Conservation (phyloP, 2,329 filamentous ascomycete genomes). For the Teratosphaeria viscida region DNA sequence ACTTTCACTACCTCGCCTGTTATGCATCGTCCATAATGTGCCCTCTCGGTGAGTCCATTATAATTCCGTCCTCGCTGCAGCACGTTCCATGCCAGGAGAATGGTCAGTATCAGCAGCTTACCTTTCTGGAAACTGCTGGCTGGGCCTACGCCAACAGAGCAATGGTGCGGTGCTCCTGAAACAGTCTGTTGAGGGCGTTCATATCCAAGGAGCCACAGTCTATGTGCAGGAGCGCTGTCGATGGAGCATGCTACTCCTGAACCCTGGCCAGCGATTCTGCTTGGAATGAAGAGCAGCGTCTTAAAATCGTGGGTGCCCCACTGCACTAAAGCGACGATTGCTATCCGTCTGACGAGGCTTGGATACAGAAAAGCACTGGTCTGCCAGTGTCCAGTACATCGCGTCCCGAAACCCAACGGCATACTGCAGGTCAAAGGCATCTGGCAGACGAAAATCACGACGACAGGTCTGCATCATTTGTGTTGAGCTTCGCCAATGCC, state of each 20-base stretch:
- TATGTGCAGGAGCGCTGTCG: background rate
- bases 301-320: background rate
- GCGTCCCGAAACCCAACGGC: background rate
- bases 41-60: too few relatives aligned
- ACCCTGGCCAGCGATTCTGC: background rate
- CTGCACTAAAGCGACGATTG: background rate
- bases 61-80: too few relatives aligned
- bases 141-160: background rate
- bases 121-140: background rate
- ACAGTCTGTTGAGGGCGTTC: too few relatives aligned
- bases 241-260: background rate
- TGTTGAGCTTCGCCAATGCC: background rate
- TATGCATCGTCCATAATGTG: background rate
- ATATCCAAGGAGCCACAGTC: background rate
- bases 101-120: background rate
- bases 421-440: background rate
- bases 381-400: background rate
- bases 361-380: background rate
- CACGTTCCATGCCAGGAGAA: background rate
- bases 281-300: background rate
- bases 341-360: background rate
- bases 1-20: background rate
- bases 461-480: background rate
- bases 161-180: background rate
- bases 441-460: background rate